phyloP scores from a whole-genome alignment of 1,284 basidiomycete genomes.

The Takashimella koratensis region DNA sequence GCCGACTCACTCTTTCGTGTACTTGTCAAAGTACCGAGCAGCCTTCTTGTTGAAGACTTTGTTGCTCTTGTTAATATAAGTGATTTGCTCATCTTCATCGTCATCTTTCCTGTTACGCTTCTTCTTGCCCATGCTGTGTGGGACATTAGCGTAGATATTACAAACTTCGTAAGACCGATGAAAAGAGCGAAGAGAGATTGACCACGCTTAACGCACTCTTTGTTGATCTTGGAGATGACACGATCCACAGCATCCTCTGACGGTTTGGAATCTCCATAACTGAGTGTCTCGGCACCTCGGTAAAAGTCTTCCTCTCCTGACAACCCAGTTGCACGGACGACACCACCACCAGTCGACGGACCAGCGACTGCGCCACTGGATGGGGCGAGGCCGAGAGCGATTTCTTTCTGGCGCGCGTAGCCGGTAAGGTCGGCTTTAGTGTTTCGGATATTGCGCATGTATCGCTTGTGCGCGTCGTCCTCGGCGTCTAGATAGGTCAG shows the following conservation, averaged over 20 bases:
- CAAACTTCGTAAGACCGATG: too few relatives aligned
- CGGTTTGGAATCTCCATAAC: slow-evolving; percentile 92
- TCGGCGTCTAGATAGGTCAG: slow-evolving; percentile 71
- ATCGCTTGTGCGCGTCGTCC: slow-evolving; percentile 78
- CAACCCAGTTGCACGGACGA: slow-evolving; percentile 48
- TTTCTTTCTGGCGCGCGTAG: slow-evolving; percentile 83
- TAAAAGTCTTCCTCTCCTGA: slow-evolving; percentile 72
- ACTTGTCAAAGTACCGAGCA: slow-evolving; percentile 95
- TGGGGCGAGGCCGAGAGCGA: slow-evolving; percentile 67
- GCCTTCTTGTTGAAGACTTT: slow-evolving; percentile 99
- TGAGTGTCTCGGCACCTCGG: slow-evolving; percentile 80
- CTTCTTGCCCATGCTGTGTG: slow-evolving; percentile 71
- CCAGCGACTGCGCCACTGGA: slow-evolving; percentile 54
- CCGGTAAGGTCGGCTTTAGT: slow-evolving; percentile 80
- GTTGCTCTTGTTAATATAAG: slow-evolving; percentile 99
- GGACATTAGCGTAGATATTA: too few relatives aligned
- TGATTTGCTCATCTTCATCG: slow-evolving; percentile 91
- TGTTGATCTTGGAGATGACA: slow-evolving; percentile 85
- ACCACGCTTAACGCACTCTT: slow-evolving; percentile 63
- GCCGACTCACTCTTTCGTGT: slow-evolving; percentile 73
- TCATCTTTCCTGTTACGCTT: slow-evolving; percentile 68
- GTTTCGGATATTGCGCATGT: slow-evolving; percentile 82
- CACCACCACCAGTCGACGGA: slow-evolving; percentile 22
- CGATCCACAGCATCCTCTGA: slow-evolving; percentile 91
- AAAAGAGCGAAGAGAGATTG: not conserved